phyloP scores from a whole-genome alignment of 2,329 filamentous ascomycete species.

The Diplocarpon mali region DNA sequence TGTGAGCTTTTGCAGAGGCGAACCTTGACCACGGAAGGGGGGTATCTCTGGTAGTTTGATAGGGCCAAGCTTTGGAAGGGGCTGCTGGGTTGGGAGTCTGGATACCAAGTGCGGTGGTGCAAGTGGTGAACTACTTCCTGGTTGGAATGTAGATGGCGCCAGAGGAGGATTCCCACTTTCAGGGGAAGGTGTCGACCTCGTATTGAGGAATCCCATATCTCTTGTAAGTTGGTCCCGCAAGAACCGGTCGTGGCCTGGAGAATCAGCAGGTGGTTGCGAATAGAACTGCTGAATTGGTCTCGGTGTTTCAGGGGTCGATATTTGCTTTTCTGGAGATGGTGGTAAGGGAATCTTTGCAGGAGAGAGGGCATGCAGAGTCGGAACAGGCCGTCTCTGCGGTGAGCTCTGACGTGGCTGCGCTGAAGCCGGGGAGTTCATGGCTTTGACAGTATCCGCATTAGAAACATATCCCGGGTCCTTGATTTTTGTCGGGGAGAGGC shows the following conservation, averaged over 20 bases:
- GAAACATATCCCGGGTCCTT: conserved; percentile 29
- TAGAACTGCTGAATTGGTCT: conserved; percentile 35
- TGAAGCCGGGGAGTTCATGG: conserved; percentile 30
- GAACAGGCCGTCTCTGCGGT: conserved; percentile 47
- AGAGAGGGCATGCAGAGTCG: conserved; percentile 30
- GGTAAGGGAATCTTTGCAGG: conserved; percentile 52
- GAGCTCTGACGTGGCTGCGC: conserved; percentile 44
- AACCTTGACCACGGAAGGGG: conserved; percentile 25
- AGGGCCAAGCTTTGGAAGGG: conserved; percentile 27
- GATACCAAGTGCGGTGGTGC: conserved; percentile 5
- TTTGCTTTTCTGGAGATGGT: conserved; percentile 41
- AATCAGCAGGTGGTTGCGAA: conserved; percentile 35
- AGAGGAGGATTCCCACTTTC: conserved; percentile 17
- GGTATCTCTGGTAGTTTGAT: conserved; percentile 29
- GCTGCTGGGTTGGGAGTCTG: conserved; percentile 26
- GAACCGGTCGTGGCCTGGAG: conserved; percentile 49
- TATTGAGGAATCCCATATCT: conserved; percentile 47
- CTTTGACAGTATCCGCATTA: conserved; percentile 43
- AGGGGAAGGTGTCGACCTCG: conserved; percentile 28
- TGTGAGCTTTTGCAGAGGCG: conserved; percentile 22
- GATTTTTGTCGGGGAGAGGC: conserved; percentile 42
- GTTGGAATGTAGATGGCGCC: conserved; percentile 17
- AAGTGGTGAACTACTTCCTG: conserved; percentile 13
- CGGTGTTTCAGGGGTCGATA: conserved; percentile 36
- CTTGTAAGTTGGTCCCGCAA: conserved; percentile 52